Percentiles rank a stretch among this genome's conserved stretches.
These are phyloP conservation scores for Tulasnella sp. DNA, from an alignment of 768 basidiomycete species.

Conservation along the genomic window DNA sequence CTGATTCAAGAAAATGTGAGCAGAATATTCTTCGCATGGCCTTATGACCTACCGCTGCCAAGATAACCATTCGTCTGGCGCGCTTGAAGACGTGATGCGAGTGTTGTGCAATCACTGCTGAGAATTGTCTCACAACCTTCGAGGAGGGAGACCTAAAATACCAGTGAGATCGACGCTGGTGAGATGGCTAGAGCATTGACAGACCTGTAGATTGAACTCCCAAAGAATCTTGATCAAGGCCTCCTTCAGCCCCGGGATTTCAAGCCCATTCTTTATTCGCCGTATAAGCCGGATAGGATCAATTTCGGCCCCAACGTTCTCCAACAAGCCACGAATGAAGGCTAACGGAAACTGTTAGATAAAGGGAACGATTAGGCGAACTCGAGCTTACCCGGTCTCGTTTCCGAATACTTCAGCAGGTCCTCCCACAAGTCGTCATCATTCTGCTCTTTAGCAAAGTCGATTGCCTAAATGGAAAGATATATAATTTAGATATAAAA, in stretches of 20 bases:
- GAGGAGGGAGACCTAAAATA: slow-evolving; percentile 63
- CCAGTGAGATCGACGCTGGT: not conserved
- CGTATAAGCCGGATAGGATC: slow-evolving; percentile 90
- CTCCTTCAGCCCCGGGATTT: slow-evolving; percentile 90
- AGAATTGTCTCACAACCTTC: slow-evolving; percentile 88
- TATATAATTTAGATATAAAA: not conserved
- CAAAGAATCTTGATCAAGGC: slow-evolving; percentile 95
- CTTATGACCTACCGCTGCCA: slow-evolving; percentile 51
- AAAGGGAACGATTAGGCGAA: not conserved
- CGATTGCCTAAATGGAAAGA: slow-evolving; percentile 62
- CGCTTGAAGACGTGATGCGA: slow-evolving; percentile 58
- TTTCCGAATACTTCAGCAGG: slow-evolving; percentile 87
- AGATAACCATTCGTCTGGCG: slow-evolving; percentile 78
- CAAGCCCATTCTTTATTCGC: slow-evolving; percentile 90
- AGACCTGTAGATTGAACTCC: slow-evolving; percentile 76
- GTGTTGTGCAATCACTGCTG: slow-evolving; percentile 67
- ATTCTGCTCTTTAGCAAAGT: slow-evolving; percentile 94
- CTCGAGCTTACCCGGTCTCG: slow-evolving; percentile 59
- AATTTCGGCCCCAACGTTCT: slow-evolving; percentile 91
- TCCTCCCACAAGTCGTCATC: slow-evolving; percentile 99
- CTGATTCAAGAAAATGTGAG: slow-evolving; percentile 33
- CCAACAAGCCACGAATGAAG: slow-evolving; percentile 89
- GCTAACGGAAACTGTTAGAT: slow-evolving; percentile 37
- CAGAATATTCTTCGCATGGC: not conserved
- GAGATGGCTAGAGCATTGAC: not conserved